phyloP scores from a whole-genome alignment of 140 eudicot species.

The Stevia rebaudiana region DNA sequence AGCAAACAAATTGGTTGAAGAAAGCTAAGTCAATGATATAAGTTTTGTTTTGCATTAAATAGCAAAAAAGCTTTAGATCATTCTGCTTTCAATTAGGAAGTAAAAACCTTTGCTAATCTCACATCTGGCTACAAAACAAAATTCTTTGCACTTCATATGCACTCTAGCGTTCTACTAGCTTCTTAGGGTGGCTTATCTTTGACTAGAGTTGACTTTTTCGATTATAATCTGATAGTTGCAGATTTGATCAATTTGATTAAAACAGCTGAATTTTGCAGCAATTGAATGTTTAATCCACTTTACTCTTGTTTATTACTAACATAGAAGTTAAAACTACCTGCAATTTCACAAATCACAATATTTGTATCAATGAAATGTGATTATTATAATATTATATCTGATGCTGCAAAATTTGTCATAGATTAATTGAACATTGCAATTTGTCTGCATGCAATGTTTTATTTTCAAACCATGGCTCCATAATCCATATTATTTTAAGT shows the following conservation, averaged over 20 bases:
- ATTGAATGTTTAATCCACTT: not conserved
- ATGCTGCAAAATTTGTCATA: slow-evolving; percentile 1
- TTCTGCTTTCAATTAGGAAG: not conserved
- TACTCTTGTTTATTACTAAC: not conserved
- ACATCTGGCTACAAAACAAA: not conserved
- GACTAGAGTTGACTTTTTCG: not conserved
- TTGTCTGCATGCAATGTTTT: not conserved
- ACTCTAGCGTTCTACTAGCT: not conserved
- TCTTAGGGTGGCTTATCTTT: not conserved
- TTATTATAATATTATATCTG: not conserved
- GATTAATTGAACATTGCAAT: not conserved
- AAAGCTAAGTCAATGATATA: slow-evolving; percentile 4
- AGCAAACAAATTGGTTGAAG: slow-evolving; percentile 7
- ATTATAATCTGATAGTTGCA: not conserved
- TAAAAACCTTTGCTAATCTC: not conserved
- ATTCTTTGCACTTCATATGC: not conserved
- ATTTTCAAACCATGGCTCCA: not conserved
- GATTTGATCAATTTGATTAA: not conserved
- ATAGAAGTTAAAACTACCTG: not conserved
- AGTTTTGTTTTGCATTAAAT: not conserved
- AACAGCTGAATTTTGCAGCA: not conserved
- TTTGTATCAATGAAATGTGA: not conserved
- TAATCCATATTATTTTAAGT: not conserved
- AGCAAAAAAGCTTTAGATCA: not conserved
- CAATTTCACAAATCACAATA: not conserved